phyloP scores from a whole-genome alignment of 1,284 basidiomycete species.

The Trametes hirsuta region DNA sequence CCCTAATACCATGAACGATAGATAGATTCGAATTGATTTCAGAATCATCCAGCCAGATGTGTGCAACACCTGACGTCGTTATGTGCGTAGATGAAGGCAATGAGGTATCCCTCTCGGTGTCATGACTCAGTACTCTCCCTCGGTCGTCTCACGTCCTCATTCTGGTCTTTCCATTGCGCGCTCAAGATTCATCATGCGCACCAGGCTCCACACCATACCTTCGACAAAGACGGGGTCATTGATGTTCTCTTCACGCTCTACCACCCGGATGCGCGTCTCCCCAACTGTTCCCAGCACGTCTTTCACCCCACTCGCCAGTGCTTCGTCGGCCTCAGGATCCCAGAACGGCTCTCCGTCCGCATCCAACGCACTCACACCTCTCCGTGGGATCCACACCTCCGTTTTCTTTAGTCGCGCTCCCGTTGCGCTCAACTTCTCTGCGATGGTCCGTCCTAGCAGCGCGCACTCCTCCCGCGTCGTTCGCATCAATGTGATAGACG shows the following conservation, averaged over 20 bases:
- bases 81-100: neutral
- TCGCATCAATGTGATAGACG: conserved; percentile 27
- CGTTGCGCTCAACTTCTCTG: conserved; percentile 18
- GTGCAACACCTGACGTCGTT: no score
- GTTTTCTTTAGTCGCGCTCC: conserved; percentile 8
- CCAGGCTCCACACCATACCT: conserved; percentile 21
- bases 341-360: conserved; percentile 20
- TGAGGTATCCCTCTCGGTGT: neutral
- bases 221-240: conserved; percentile 25
- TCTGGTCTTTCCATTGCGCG: neutral
- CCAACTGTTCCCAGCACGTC: conserved; percentile 7
- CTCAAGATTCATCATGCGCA: conserved; percentile 20
- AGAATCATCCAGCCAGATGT: no score
- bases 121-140: neutral
- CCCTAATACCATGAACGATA: no score
- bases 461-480: conserved; percentile 25
- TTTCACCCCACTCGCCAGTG: conserved; percentile 16
- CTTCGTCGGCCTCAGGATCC: conserved; percentile 24
- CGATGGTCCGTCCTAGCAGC: conserved; percentile 22
- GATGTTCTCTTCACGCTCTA: conserved; percentile 23
- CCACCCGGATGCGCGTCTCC: conserved; percentile 7
- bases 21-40: no score
- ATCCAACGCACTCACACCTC: conserved; percentile 25
- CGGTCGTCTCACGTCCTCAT: neutral
- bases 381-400: conserved; percentile 26